phyloP scores from a whole-genome alignment of 1,284 basidiomycete species.

The Ustilago lituana region DNA sequence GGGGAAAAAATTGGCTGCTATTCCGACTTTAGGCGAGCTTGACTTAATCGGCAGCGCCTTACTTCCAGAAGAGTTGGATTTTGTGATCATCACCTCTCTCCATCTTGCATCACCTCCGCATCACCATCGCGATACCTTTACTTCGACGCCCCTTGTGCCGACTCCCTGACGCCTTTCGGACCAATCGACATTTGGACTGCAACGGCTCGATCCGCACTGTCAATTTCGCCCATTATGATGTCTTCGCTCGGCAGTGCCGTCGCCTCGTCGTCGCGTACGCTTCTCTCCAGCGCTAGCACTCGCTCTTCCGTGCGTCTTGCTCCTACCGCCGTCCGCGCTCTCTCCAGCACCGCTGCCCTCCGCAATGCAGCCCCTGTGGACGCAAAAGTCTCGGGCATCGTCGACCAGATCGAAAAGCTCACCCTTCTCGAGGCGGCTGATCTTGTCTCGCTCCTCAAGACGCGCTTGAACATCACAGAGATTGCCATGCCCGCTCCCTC shows the following conservation, averaged over 20 bases:
- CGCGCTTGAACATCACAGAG: slow-evolving; percentile 95
- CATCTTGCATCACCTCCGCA: not conserved
- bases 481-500: slow-evolving; percentile 89
- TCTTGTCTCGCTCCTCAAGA: slow-evolving; percentile 90
- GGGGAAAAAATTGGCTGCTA: slow-evolving; percentile 1
- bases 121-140: not conserved
- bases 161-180: too few species aligned
- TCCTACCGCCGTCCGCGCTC: slow-evolving; percentile 12
- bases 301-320: not conserved
- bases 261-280: slow-evolving; percentile 28
- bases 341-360: slow-evolving; percentile 9
- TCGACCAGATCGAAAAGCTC: slow-evolving; percentile 90
- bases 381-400: slow-evolving; percentile 82
- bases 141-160: not conserved
- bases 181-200: too few species aligned
- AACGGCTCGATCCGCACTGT: too few species aligned
- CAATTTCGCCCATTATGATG: slow-evolving; percentile 6
- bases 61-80: not conserved
- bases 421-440: slow-evolving; percentile 97
- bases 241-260: slow-evolving; percentile 21
- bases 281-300: slow-evolving; percentile 1
- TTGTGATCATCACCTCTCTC: slow-evolving; percentile 5
- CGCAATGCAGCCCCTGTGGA: slow-evolving; percentile 31
- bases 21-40: slow-evolving; percentile 25
- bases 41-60: slow-evolving; percentile 11